Conservation (phyloP, 1,284 basidiomycete genomes). For the Apiotrichum sp. region DNA sequence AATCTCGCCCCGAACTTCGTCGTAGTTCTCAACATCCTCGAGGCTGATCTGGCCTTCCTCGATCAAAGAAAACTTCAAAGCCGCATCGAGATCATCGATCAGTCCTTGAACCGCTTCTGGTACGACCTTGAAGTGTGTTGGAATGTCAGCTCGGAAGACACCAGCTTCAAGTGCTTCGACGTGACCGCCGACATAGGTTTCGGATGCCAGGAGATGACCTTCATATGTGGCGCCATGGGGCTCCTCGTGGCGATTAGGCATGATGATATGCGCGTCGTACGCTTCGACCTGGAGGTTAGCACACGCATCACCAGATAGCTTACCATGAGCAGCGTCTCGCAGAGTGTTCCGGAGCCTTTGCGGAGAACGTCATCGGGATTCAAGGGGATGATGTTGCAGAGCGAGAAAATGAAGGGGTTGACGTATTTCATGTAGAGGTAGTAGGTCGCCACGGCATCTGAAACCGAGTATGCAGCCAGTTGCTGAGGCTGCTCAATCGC, state of each 20-base stretch:
- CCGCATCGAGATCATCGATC: slow-evolving; percentile 88
- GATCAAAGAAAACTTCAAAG: slow-evolving; percentile 79
- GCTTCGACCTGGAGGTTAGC: slow-evolving; percentile 73
- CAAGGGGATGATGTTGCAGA: slow-evolving; percentile 98
- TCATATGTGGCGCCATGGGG: slow-evolving; percentile 88
- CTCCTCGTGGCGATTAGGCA: slow-evolving; percentile 97
- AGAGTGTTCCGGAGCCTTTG: slow-evolving; percentile 93
- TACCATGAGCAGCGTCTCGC: slow-evolving; percentile 98
- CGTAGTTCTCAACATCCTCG: slow-evolving; percentile 89
- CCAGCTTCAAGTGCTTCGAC: slow-evolving; percentile 98
- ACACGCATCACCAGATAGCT: slow-evolving; percentile 22
- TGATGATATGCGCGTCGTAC: slow-evolving; percentile 83
- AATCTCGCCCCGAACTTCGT: slow-evolving; percentile 81
- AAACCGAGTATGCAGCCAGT: slow-evolving; percentile 96
- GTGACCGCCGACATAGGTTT: slow-evolving; percentile 98
- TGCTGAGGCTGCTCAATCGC: slow-evolving; percentile 93
- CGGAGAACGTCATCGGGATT: slow-evolving; percentile 94
- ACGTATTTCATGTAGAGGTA: slow-evolving; percentile 99
- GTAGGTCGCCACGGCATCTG: slow-evolving; percentile 98
- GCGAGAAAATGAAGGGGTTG: slow-evolving; percentile 97
- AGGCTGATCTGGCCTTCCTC: slow-evolving; percentile 79
- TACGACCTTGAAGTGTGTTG: slow-evolving; percentile 91
- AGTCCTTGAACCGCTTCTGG: slow-evolving; percentile 86
- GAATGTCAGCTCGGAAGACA: slow-evolving; percentile 94
- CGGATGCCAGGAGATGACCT: slow-evolving; percentile 89